phyloP scores from a whole-genome alignment of 345 rosid genomes.

The Lepidium sativum region DNA sequence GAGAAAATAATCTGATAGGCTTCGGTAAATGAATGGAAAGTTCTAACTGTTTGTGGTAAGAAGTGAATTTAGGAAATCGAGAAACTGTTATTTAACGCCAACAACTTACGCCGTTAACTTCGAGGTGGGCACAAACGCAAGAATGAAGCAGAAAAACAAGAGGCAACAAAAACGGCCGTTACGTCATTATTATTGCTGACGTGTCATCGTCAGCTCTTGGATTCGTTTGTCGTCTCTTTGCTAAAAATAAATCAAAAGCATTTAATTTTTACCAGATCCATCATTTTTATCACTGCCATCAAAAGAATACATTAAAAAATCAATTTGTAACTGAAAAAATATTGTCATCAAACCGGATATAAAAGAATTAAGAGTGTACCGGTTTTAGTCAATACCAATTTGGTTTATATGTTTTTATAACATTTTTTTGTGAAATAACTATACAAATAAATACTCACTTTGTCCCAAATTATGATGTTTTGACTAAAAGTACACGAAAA shows the following conservation, averaged over 20 bases:
- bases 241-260: background rate
- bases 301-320: background rate
- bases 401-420: no score
- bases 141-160: no score
- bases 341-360: conserved; percentile 13
- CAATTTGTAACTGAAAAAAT: background rate
- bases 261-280: conserved; percentile 15
- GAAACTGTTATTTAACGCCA: conserved; percentile 14
- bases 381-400: no score
- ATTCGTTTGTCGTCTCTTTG: conserved; percentile 12
- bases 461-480: no score
- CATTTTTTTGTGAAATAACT: no score
- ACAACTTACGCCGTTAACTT: conserved; percentile 25
- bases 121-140: conserved; percentile 17
- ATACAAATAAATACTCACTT: no score
- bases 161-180: conserved; percentile 27
- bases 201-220: conserved; percentile 20
- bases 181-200: conserved; percentile 24
- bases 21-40: background rate
- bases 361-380: no score
- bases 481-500: no score
- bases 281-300: conserved; percentile 20
- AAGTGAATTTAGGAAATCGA: background rate
- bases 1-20: background rate
- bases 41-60: background rate